Evolutionary conservation across 2,329 filamentous ascomycete genomes (phyloP).

Genomic region (Aureobasidium subglaciale): DNA sequence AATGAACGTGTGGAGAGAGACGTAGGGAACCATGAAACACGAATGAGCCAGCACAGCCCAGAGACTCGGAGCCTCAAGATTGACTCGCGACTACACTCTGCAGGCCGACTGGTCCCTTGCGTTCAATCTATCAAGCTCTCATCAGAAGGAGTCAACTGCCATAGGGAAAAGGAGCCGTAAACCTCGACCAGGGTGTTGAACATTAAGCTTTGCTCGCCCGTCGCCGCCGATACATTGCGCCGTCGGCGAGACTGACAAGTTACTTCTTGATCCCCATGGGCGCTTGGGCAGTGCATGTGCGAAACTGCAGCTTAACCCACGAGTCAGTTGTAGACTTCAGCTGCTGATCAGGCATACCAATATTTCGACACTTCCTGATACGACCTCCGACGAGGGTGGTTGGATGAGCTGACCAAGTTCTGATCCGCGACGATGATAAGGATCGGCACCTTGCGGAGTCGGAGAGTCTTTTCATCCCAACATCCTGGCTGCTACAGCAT

Average conservation of each 20-base stretch:
- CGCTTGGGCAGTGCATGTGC: neutral
- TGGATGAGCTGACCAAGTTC: neutral
- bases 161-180: neutral
- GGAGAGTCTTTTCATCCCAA: neutral
- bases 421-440: neutral
- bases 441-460: neutral
- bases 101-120: neutral
- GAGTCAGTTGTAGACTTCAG: conserved; percentile 4
- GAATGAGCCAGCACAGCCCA: neutral
- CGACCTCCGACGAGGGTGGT: neutral
- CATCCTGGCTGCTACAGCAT: neutral
- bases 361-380: neutral
- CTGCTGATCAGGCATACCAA: neutral
- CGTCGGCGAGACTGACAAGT: neutral
- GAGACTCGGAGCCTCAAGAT: neutral
- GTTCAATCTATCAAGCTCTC: neutral
- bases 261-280: neutral
- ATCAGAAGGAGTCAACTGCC: neutral
- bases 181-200: neutral
- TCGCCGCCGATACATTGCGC: neutral
- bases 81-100: neutral
- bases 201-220: neutral
- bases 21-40: neutral
- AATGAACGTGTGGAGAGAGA: neutral
- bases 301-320: neutral